phyloP scores from a whole-genome alignment of 768 basidiomycete species.

The Agaricus sinodeliciosus region DNA sequence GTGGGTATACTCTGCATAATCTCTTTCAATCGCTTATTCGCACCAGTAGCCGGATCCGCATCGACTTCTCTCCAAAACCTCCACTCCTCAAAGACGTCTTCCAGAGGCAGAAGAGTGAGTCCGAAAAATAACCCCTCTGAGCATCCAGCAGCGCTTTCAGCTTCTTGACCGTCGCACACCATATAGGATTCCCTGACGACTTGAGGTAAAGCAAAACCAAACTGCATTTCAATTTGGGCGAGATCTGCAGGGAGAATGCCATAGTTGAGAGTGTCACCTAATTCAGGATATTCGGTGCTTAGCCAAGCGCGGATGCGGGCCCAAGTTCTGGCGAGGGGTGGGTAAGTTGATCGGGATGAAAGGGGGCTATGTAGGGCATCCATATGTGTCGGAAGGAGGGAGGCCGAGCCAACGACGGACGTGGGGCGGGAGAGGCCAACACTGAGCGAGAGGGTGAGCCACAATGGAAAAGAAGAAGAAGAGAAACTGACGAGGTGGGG shows the following conservation, averaged over 20 bases:
- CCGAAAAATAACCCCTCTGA: slow-evolving; percentile 93
- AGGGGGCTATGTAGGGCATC: slow-evolving; percentile 39
- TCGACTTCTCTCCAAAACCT: slow-evolving; percentile 94
- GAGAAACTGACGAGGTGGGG: slow-evolving; percentile 43
- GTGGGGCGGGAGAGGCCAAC: slow-evolving; percentile 33
- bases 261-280: slow-evolving; percentile 93
- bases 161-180: slow-evolving; percentile 88
- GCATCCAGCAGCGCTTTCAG: slow-evolving; percentile 81
- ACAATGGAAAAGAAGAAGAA: neutral
- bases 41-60: slow-evolving; percentile 78
- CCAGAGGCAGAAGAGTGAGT: slow-evolving; percentile 85
- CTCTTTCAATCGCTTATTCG: slow-evolving; percentile 61
- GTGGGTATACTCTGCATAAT: slow-evolving; percentile 88
- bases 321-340: slow-evolving; percentile 81
- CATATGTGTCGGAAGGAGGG: slow-evolving; percentile 67
- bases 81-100: slow-evolving; percentile 95
- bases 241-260: slow-evolving; percentile 80
- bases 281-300: slow-evolving; percentile 81
- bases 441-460: slow-evolving; percentile 14
- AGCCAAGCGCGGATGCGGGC: slow-evolving; percentile 79
- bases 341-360: slow-evolving; percentile 46
- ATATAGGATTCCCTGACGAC: slow-evolving; percentile 90
- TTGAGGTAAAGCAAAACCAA: slow-evolving; percentile 78
- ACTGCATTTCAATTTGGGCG: slow-evolving; percentile 73
- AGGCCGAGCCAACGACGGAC: slow-evolving; percentile 29